These are phyloP conservation scores for Corylus americana DNA, from an alignment of 306 rosid species.

Conservation along the genomic window DNA sequence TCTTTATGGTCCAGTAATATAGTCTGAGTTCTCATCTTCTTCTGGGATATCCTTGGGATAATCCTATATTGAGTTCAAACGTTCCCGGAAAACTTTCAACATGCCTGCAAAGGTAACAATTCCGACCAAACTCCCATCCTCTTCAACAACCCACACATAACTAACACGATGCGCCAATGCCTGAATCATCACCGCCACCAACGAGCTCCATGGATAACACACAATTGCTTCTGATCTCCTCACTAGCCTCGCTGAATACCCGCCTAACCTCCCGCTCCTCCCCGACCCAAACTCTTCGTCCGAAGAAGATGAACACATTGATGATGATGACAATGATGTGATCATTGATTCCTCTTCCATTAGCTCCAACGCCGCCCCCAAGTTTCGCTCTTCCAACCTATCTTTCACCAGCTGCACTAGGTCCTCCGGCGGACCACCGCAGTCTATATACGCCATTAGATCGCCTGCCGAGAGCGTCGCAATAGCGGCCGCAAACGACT, in stretches of 20 bases:
- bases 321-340: constrained; percentile 58
- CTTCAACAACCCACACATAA: constrained; percentile 85
- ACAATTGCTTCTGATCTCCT: constrained; percentile 73
- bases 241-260: constrained; percentile 53
- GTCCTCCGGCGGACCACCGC: constrained; percentile 73
- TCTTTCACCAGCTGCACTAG: constrained; percentile 65
- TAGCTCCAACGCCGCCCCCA: constrained; percentile 50
- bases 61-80: constrained; percentile 36
- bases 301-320: constrained; percentile 55
- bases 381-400: constrained; percentile 49
- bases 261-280: constrained; percentile 50
- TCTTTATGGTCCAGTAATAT: no score
- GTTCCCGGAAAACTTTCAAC: constrained; percentile 70
- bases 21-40: background rate
- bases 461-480: constrained; percentile 78
- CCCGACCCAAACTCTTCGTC: constrained; percentile 66
- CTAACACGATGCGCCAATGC: constrained; percentile 74
- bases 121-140: constrained; percentile 67
- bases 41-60: background rate
- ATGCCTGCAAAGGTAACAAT: constrained; percentile 63
- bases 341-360: constrained; percentile 52
- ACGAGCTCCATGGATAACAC: constrained; percentile 74
- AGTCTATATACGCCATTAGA: constrained; percentile 65
- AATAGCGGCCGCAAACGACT: constrained; percentile 47
- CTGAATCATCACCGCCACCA: constrained; percentile 90